These are phyloP conservation scores for Aristolochia fimbriata DNA, from an alignment of 164 flowering plant species.

Conservation along the genomic window DNA sequence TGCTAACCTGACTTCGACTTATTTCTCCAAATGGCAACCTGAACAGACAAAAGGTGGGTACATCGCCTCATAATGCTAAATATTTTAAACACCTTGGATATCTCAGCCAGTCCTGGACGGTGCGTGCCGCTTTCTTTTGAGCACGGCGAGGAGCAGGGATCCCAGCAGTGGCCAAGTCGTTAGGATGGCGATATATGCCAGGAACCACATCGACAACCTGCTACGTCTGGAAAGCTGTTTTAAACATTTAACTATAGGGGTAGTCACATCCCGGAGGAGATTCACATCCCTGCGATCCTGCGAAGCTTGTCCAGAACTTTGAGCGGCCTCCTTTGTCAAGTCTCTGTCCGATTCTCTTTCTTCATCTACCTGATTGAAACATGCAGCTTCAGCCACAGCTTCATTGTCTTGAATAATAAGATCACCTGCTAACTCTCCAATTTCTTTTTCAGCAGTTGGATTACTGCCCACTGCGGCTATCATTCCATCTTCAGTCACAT, in stretches of 20 bases:
- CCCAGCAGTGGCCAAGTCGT: slow-evolving; percentile 54
- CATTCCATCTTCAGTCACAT: slow-evolving; percentile 38
- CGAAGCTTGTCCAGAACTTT: slow-evolving; percentile 12
- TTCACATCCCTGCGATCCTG: background rate
- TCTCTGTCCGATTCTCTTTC: slow-evolving; percentile 6
- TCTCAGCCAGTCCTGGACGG: no score
- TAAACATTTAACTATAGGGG: slow-evolving; percentile 23
- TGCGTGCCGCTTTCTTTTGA: slow-evolving; percentile 27
- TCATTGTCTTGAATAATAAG: slow-evolving; percentile 6
- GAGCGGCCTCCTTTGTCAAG: slow-evolving; percentile 2
- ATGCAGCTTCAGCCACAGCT: slow-evolving; percentile 2
- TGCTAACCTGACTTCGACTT: no score
- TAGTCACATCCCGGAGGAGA: slow-evolving; percentile 9
- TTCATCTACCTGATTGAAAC: slow-evolving; percentile 4
- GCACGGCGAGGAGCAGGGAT: slow-evolving; percentile 21
- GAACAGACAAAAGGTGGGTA: no score
- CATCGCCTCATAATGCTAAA: no score
- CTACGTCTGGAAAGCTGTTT: slow-evolving; percentile 31
- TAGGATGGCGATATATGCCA: slow-evolving; percentile 32
- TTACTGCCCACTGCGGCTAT: slow-evolving; percentile 24
- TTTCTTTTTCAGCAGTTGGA: slow-evolving; percentile 1
- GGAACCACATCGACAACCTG: slow-evolving; percentile 37
- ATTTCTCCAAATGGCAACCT: no score
- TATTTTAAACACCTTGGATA: no score
- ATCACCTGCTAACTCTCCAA: slow-evolving; percentile 1